Conservation (phyloP, 768 basidiomycete genomes). For the Suillus subaureus region DNA sequence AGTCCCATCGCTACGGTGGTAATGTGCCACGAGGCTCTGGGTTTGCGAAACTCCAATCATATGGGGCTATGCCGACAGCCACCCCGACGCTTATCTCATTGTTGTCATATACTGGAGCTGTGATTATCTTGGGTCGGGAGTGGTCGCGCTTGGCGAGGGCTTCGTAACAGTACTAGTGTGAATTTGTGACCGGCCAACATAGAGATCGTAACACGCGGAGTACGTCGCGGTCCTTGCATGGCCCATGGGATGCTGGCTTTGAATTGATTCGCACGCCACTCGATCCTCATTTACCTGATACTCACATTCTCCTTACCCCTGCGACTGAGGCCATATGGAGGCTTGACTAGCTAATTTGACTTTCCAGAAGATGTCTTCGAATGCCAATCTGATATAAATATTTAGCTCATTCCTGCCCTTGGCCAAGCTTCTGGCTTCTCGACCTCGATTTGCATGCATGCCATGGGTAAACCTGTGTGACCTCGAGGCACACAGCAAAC, state of each 20-base stretch:
- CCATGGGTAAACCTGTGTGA: neutral
- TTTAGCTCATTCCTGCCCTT: neutral
- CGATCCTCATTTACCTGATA: too few relatives aligned
- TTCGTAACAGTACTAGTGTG: neutral
- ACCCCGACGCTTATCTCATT: neutral
- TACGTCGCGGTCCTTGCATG: neutral
- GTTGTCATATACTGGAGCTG: neutral
- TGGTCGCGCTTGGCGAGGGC: neutral
- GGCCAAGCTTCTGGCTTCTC: neutral
- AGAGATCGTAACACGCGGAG: neutral
- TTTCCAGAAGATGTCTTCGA: neutral
- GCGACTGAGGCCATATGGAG: neutral
- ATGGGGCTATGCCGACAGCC: neutral
- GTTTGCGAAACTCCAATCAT: constrained; percentile 12
- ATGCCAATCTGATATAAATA: too few relatives aligned
- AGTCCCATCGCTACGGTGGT: constrained; percentile 7
- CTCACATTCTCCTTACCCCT: too few relatives aligned
- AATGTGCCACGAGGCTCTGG: constrained; percentile 5
- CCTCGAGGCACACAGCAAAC: neutral
- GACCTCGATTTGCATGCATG: neutral
- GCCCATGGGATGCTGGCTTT: neutral
- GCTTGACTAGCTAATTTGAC: neutral
- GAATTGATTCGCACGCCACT: neutral
- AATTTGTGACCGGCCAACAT: neutral
- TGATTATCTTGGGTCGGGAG: neutral